Evolutionary conservation across 768 basidiomycete species (phyloP).

Genomic region (Tephrocybe sp.): DNA sequence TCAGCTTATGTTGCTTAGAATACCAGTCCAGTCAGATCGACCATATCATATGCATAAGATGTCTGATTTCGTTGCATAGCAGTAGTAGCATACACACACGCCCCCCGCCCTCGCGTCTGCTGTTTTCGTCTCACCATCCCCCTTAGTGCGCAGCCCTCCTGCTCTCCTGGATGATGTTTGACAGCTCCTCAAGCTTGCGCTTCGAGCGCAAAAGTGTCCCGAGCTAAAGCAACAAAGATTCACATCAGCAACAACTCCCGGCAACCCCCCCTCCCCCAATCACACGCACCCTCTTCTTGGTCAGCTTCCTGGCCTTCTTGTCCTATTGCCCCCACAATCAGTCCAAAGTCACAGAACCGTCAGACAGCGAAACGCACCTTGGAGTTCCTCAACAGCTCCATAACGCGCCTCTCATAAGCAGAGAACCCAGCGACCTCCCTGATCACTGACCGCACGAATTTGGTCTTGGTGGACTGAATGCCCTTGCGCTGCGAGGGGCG

Average conservation of each 20-base stretch:
- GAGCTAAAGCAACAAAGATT: constrained; percentile 66
- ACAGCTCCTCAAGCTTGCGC: constrained; percentile 97
- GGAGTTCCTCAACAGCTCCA: constrained; percentile 98
- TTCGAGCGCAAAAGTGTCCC: constrained; percentile 98
- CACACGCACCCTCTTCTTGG: constrained; percentile 92
- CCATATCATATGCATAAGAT: too few species aligned
- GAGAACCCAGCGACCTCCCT: constrained; percentile 98
- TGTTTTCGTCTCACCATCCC: too few species aligned
- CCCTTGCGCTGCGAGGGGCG: constrained; percentile 95
- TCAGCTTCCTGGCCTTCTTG: constrained; percentile 99
- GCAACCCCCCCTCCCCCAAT: neutral
- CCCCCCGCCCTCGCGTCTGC: too few species aligned
- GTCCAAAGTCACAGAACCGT: neutral
- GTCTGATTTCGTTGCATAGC: too few species aligned
- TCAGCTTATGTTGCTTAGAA: too few species aligned
- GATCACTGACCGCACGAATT: constrained; percentile 90
- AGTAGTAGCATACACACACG: too few species aligned
- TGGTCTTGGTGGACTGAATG: constrained; percentile 82
- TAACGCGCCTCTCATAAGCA: constrained; percentile 94
- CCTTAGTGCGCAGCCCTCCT: constrained; percentile 62
- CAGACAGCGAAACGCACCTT: constrained; percentile 57
- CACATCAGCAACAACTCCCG: constrained; percentile 2
- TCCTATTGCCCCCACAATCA: constrained; percentile 51
- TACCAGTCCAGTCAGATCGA: too few species aligned
- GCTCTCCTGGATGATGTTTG: constrained; percentile 90